These are phyloP conservation scores for Beauveria scarabaeidicola DNA, from an alignment of 2,329 filamentous ascomycete species.

Conservation along the genomic window DNA sequence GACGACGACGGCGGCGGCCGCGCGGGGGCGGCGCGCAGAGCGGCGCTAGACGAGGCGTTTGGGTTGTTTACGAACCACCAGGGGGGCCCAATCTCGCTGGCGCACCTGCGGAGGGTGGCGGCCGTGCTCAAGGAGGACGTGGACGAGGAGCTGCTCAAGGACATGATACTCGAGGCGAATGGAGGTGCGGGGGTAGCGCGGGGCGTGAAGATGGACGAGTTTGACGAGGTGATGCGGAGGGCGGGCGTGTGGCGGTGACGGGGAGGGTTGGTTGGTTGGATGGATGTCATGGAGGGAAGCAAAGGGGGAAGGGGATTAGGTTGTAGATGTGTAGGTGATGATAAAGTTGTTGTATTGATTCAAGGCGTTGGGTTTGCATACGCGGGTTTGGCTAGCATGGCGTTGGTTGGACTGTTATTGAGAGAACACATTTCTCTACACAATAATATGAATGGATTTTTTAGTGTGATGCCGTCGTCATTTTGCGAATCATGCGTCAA, in stretches of 20 bases:
- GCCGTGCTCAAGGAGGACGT: constrained; percentile 76
- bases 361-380: background rate
- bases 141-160: constrained; percentile 71
- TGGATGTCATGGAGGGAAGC: background rate
- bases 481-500: background rate
- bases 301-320: background rate
- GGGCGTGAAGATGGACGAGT: constrained; percentile 71
- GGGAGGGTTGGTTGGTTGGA: too few relatives aligned
- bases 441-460: background rate
- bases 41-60: constrained; percentile 76
- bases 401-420: background rate
- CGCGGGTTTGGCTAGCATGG: background rate
- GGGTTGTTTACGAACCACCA: constrained; percentile 60
- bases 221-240: constrained; percentile 75
- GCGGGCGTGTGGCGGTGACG: constrained; percentile 72
- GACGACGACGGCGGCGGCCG: constrained; percentile 30
- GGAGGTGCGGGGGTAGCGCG: constrained; percentile 62
- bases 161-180: constrained; percentile 95
- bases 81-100: constrained; percentile 61
- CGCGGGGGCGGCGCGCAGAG: constrained; percentile 34
- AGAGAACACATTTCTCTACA: background rate
- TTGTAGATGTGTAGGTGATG: background rate
- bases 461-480: background rate
- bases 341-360: background rate
- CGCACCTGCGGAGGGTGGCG: constrained; percentile 70